Base-by-base conservation (phyloP, 169 alveolate species). In the Cryptosporidium muris region DNA sequence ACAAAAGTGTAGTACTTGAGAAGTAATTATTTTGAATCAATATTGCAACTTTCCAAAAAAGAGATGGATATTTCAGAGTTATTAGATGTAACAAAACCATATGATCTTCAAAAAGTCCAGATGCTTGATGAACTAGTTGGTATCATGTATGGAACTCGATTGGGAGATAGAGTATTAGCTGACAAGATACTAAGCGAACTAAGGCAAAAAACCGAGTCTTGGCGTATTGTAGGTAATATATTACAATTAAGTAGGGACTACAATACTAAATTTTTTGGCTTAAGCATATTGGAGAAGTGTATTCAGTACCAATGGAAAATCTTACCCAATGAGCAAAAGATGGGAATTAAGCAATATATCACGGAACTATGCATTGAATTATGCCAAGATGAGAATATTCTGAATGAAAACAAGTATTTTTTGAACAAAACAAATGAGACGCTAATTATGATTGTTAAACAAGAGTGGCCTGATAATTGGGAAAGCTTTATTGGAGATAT, bases 401-500 rank as follows among this genome's bases (percentile, higher is more conserved):
- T 92, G 9, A 80, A 88, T 16, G 91, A 90, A 36, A 94, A 92
- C 48, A 63, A 91, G 53, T 97, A 95, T 80, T 89, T 94, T 37
- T 81, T 95, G 12, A 94, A 93, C 56, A 95, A 95, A 63, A 90
- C 95, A 48, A 95, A 95, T 88, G 93, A 93, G 58, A 90, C 95
- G 9, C 82, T 95, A 89, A 85, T 92, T 80, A 88, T 93, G 88
- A 95, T 95, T 51, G 96, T 97, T 14, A 95, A 96, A 82, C 94
- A 96, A 81, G 99, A 98, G 90, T 98, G 99, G 99, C 99, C 99
- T 2, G 98, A 98, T 6, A 93, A 97, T 7, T 98, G 99, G 99
- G 95, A 94, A 64, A 92, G 95, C 68, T 98, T 98, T 81, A 97
- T 98, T n/a, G 95, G 99, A 12, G 99, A 98, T 80, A 93, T 98